phyloP scores from a whole-genome alignment of 2,329 filamentous ascomycete genomes.

The Rhinocladiella similis region DNA sequence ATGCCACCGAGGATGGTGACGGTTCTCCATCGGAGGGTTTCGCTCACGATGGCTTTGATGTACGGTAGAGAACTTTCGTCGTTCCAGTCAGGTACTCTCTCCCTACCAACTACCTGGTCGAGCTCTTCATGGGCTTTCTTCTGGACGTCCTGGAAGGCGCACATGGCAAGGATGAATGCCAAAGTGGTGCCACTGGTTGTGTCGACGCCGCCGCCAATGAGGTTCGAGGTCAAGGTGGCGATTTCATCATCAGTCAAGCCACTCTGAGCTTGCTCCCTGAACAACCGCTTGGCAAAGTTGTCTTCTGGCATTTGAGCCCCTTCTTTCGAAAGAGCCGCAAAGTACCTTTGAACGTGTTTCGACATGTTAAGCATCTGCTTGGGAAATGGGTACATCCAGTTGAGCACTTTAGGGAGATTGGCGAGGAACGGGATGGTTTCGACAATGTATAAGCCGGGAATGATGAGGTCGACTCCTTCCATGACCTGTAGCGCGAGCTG shows the following conservation, averaged over 20 bases:
- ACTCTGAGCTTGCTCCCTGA: slow-evolving; percentile 49
- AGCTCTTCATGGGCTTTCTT: slow-evolving; percentile 47
- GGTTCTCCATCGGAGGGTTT: slow-evolving; percentile 39
- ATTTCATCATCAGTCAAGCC: slow-evolving; percentile 48
- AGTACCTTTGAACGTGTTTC: slow-evolving; percentile 52
- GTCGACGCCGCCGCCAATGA: slow-evolving; percentile 35
- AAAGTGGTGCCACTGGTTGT: slow-evolving; percentile 34
- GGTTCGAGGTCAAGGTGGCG: slow-evolving; percentile 48
- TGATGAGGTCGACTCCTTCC: slow-evolving; percentile 25
- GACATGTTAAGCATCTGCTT: slow-evolving; percentile 33
- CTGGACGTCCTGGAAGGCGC: slow-evolving; percentile 50
- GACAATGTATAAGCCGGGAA: slow-evolving; percentile 21
- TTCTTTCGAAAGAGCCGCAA: slow-evolving; percentile 54
- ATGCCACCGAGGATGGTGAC: slow-evolving; percentile 36
- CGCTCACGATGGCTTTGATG: slow-evolving; percentile 40
- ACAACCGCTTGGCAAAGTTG: slow-evolving; percentile 47
- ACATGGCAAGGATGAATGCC: slow-evolving; percentile 33
- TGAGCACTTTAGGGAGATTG: slow-evolving; percentile 46
- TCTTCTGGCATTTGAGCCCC: slow-evolving; percentile 43
- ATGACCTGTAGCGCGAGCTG: slow-evolving; percentile 21
- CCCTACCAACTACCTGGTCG: slow-evolving; percentile 42
- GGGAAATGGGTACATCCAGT: slow-evolving; percentile 18
- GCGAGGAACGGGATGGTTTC: slow-evolving; percentile 39
- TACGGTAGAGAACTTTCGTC: slow-evolving; percentile 42
- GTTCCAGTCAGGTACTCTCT: slow-evolving; percentile 37